Evolutionary conservation across 441 rosid species (phyloP).

Genomic region (Erodium chrysanthum): DNA sequence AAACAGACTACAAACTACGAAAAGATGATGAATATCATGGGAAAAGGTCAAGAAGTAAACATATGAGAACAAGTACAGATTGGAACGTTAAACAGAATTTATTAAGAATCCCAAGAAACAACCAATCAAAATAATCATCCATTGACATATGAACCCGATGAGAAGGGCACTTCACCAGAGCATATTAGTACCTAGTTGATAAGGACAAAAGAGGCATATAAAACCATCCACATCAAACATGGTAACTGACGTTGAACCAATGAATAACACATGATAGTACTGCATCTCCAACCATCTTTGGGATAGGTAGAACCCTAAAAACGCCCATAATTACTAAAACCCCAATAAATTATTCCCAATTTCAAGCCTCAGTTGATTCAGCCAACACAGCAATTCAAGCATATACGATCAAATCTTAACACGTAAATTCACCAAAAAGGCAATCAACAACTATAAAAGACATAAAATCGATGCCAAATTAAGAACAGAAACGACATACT

Average conservation of each 20-base stretch:
- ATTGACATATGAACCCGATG: not conserved
- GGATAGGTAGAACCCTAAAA: not conserved
- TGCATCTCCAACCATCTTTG: no score
- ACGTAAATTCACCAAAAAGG: not conserved
- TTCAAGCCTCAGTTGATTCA: not conserved
- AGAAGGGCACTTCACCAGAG: not conserved
- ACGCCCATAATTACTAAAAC: not conserved
- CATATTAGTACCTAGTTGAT: not conserved
- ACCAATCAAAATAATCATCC: not conserved
- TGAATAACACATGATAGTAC: not conserved
- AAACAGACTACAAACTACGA: constrained; percentile 1
- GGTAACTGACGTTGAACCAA: not conserved
- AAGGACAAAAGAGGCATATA: not conserved
- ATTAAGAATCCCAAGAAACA: not conserved
- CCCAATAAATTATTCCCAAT: not conserved
- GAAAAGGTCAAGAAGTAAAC: not conserved
- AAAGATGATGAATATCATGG: not conserved
- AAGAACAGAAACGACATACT: constrained; percentile 30
- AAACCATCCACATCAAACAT: not conserved
- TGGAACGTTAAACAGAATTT: not conserved
- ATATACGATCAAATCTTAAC: not conserved
- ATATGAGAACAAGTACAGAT: not conserved
- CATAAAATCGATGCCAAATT: not conserved
- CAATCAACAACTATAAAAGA: not conserved
- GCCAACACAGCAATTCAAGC: constrained; percentile 3